phyloP scores from a whole-genome alignment of 176 grass and related monocot genomes.

The Chrysopogon serrulatus region DNA sequence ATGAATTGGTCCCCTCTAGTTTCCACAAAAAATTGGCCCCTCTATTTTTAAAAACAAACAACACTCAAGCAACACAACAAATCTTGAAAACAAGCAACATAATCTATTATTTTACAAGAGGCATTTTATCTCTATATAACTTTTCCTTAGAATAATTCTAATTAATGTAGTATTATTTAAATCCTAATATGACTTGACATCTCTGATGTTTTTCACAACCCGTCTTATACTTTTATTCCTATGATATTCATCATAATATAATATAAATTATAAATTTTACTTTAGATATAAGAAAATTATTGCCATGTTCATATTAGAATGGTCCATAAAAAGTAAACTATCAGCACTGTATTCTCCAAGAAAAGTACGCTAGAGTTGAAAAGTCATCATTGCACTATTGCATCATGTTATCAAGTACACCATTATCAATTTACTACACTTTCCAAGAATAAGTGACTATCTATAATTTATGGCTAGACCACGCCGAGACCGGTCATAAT shows the following conservation, averaged over 20 bases:
- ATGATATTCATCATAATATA: not conserved
- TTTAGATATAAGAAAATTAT: not conserved
- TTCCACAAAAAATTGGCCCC: too few relatives aligned
- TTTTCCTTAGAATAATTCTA: not conserved
- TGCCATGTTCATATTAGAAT: accelerated
- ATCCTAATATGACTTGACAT: not conserved
- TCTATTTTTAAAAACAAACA: not conserved
- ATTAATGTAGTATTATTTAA: not conserved
- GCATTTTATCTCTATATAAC: not conserved
- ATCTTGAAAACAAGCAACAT: not conserved
- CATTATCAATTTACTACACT: not conserved
- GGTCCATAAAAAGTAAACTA: not conserved
- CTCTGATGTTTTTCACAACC: not conserved
- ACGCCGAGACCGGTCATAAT: accelerated
- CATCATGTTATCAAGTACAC: not conserved
- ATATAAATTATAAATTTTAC: not conserved
- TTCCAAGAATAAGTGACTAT: not conserved
- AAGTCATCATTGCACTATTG: not conserved
- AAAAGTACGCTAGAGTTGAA: not conserved
- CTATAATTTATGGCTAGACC: accelerated
- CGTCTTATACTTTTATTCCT: not conserved
- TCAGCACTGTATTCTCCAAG: not conserved
- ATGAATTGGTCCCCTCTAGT: not conserved
- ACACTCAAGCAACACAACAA: not conserved
- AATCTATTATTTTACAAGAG: too few relatives aligned